Evolutionary conservation across 495 filamentous ascomycete genomes (phyloP).

Genomic region (Penicillium flavigenum): DNA sequence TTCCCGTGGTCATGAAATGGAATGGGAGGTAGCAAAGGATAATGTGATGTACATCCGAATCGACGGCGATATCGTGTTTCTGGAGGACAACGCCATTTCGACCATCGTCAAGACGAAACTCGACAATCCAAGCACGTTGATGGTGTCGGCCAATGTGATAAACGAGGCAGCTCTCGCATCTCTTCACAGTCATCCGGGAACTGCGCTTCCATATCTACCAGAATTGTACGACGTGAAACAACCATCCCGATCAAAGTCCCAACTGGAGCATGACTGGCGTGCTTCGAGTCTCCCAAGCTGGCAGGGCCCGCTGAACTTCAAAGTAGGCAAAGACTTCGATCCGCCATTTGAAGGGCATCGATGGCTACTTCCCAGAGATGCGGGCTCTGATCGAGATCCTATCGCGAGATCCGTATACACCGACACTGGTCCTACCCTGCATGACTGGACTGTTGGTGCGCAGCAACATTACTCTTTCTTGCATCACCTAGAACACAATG

Average conservation of each 20-base stretch:
- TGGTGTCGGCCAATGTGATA: constrained; percentile 55
- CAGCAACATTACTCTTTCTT: constrained; percentile 58
- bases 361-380: constrained; percentile 30
- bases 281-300: constrained; percentile 31
- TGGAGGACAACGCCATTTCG: constrained; percentile 54
- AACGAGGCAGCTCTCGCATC: constrained; percentile 40
- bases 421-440: constrained; percentile 35
- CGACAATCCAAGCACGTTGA: constrained; percentile 44
- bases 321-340: constrained; percentile 25
- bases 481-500: constrained; percentile 47
- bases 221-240: constrained; percentile 29
- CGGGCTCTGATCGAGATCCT: constrained; percentile 28
- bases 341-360: constrained; percentile 33
- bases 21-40: constrained; percentile 21
- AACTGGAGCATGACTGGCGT: constrained; percentile 30
- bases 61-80: constrained; percentile 55
- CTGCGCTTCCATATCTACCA: constrained; percentile 40
- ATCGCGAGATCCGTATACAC: constrained; percentile 34
- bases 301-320: constrained; percentile 31
- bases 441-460: constrained; percentile 50
- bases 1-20: constrained; percentile 15
- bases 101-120: constrained; percentile 53
- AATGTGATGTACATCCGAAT: constrained; percentile 54
- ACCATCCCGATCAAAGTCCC: constrained; percentile 14
- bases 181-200: constrained; percentile 37